Evolutionary conservation across 768 basidiomycete species (phyloP).

Genomic region (Phaeotremella skinneri): DNA sequence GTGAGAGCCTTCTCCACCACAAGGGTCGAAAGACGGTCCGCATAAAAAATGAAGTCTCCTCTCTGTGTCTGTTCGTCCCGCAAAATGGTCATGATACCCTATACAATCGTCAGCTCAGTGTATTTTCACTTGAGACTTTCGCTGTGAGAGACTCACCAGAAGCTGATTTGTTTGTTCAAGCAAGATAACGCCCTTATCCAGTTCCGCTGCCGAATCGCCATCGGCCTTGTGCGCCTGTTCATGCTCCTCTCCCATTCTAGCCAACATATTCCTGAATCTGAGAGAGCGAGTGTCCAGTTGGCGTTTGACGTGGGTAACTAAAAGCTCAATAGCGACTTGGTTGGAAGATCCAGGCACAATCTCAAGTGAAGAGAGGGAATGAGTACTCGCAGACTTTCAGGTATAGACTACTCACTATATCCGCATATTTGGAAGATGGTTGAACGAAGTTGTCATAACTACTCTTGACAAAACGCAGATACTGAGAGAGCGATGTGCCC

Average conservation of each 20-base stretch:
- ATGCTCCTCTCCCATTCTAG: conserved; percentile 48
- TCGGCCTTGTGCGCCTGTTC: conserved; percentile 20
- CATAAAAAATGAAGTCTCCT: conserved; percentile 91
- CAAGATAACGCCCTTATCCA: conserved; percentile 59
- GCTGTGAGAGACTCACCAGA: conserved; percentile 56
- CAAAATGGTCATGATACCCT: conserved; percentile 89
- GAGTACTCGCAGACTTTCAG: neutral
- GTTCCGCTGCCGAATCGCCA: conserved; percentile 19
- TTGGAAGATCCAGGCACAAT: conserved; percentile 95
- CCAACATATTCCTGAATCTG: conserved; percentile 71
- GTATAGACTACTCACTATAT: conserved; percentile 62
- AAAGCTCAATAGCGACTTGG: conserved; percentile 84
- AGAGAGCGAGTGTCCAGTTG: conserved; percentile 77
- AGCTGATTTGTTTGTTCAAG: conserved; percentile 78
- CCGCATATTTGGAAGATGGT: conserved; percentile 80
- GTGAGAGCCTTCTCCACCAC: conserved; percentile 81
- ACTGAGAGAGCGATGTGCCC: conserved; percentile 49
- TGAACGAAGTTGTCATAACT: conserved; percentile 90
- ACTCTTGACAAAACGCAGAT: conserved; percentile 91
- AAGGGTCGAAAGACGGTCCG: conserved; percentile 78
- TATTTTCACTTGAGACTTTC: neutral
- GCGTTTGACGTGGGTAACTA: conserved; percentile 81
- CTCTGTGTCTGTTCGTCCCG: conserved; percentile 67
- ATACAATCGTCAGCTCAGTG: conserved; percentile 4
- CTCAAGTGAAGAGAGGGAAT: conserved; percentile 57